Evolutionary conservation across 192 early-diverging fungal species (phyloP).

Genomic region (Umbelopsis vinacea): DNA sequence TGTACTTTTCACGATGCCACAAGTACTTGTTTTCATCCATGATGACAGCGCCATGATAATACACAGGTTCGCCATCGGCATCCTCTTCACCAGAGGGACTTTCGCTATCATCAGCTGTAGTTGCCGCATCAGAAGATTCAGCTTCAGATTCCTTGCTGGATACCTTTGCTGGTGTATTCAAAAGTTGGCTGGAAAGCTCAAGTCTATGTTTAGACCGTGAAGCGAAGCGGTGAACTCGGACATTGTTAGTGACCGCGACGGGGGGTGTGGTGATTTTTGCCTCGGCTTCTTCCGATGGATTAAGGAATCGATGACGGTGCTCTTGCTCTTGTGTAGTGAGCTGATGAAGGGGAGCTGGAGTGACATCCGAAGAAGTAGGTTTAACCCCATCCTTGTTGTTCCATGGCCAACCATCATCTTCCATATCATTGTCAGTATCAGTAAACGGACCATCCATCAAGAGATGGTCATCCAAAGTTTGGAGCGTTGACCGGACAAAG

Average conservation of each 20-base stretch:
- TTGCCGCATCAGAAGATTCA: not conserved
- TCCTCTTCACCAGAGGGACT: not conserved
- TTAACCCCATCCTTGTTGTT: conserved; percentile 1
- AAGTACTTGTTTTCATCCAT: conserved; percentile 28
- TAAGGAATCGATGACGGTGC: conserved; percentile 7
- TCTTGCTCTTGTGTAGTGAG: conserved; percentile 18
- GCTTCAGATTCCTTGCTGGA: not conserved
- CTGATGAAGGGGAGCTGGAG: conserved; percentile 3
- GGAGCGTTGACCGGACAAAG: conserved; percentile 1
- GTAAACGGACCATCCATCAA: conserved; percentile 9
- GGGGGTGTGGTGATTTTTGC: not conserved
- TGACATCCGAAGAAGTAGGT: not conserved
- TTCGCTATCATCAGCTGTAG: not conserved
- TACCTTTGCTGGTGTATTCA: not conserved
- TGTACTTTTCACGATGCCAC: conserved; percentile 25
- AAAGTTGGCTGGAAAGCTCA: not conserved
- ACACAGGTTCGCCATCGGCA: not conserved
- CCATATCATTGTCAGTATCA: conserved; percentile 7
- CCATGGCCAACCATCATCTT: conserved; percentile 19
- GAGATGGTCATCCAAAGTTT: conserved; percentile 16
- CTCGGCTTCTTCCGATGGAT: not conserved
- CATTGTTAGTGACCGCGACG: not conserved
- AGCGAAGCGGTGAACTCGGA: conserved; percentile 12
- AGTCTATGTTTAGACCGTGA: conserved; percentile 10
- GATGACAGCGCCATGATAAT: conserved; percentile 6